A percentile compares a stretch with the other conserved stretches of the same genome.
Evolutionary conservation across 192 early-diverging fungal genomes (phyloP).

Genomic region (Thamnidium elegans): DNA sequence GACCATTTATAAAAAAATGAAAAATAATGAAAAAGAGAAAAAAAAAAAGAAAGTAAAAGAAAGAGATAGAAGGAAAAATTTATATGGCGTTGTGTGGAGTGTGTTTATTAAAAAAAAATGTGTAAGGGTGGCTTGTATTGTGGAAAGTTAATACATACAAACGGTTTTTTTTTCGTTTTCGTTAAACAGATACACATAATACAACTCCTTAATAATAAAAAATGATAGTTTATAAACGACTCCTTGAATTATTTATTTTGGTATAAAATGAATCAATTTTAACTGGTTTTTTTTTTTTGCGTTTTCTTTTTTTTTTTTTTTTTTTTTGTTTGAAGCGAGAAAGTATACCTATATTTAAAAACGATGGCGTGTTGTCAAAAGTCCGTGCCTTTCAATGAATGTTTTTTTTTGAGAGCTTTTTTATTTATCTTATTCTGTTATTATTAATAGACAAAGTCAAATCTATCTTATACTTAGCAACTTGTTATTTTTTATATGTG

Average conservation of each 20-base stretch:
- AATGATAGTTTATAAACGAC: no score
- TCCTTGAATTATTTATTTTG: no score
- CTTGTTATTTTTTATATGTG: conserved; percentile 9
- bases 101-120: neutral
- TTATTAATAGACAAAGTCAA: conserved; percentile 19
- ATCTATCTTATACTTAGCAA: conserved; percentile 14
- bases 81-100: neutral
- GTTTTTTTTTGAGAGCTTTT: neutral
- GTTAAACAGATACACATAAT: no score
- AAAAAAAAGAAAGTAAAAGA: neutral
- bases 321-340: neutral
- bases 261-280: no score
- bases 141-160: no score
- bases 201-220: no score
- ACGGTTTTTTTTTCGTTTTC: no score
- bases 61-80: neutral
- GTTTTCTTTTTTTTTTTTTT: conserved; percentile 13
- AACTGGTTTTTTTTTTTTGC: neutral
- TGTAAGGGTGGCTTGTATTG: neutral
- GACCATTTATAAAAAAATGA: no score
- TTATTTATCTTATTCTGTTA: neutral
- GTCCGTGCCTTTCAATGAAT: conserved; percentile 10
- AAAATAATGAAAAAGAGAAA: no score
- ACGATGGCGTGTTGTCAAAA: conserved; percentile 24
- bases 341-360: neutral